Evolutionary conservation across 306 rosid species (phyloP).

Genomic region (Oxytropis ochrocephala): DNA sequence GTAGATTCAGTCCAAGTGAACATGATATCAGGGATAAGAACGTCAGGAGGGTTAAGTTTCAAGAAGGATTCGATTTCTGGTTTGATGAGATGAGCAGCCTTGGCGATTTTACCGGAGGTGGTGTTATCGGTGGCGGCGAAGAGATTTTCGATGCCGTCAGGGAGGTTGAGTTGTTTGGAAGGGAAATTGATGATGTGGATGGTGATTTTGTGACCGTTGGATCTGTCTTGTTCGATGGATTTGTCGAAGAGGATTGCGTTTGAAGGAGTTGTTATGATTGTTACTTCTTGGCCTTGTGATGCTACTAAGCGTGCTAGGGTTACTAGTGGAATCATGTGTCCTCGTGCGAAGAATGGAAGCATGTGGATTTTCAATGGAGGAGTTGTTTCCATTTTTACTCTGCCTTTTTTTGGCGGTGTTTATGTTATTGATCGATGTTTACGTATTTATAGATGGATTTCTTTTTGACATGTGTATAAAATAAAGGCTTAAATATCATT

Average conservation of each 20-base stretch:
- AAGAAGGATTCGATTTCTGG: not conserved
- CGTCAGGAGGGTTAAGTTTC: constrained; percentile 5
- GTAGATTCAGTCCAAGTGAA: constrained; percentile 24
- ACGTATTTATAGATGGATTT: too few relatives aligned
- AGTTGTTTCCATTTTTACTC: not conserved
- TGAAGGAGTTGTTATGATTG: constrained; percentile 29
- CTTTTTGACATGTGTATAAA: too few relatives aligned
- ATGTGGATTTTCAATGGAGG: constrained; percentile 18
- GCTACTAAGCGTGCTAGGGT: constrained; percentile 27
- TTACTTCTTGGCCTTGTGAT: constrained; percentile 16
- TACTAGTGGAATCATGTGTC: constrained; percentile 30
- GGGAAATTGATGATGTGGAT: constrained; percentile 18
- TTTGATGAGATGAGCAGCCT: constrained; percentile 11
- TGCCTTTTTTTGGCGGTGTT: not conserved
- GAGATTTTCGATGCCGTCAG: constrained; percentile 17
- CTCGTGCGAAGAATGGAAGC: constrained; percentile 33
- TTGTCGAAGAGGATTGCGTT: constrained; percentile 19
- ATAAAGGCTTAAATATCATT: too few relatives aligned
- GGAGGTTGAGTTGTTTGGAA: constrained; percentile 1
- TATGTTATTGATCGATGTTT: too few relatives aligned
- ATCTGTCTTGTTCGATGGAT: not conserved
- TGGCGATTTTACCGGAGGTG: constrained; percentile 4
- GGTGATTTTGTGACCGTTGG: not conserved
- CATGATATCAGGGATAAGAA: constrained; percentile 19
- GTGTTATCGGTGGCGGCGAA: not conserved